Conservation (phyloP, 352 stramenopile genomes). For the Phytopythium helicoides region DNA sequence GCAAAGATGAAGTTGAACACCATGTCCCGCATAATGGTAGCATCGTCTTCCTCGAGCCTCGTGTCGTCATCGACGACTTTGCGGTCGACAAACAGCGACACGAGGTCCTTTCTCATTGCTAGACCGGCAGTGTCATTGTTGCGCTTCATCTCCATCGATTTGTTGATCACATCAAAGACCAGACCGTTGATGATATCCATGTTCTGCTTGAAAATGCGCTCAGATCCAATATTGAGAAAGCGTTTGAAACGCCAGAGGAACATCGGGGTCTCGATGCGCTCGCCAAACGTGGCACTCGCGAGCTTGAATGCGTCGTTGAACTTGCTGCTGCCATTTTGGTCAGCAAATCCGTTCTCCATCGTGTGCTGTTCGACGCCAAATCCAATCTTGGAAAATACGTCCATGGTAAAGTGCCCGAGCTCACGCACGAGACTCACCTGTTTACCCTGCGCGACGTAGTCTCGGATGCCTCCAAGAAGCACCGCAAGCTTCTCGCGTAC, state of each 20-base stretch:
- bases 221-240: constrained; percentile 31
- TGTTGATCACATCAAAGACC: constrained; percentile 45
- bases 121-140: constrained; percentile 24
- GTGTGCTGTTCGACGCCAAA: constrained; percentile 16
- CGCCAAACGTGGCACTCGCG: constrained; percentile 3
- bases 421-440: constrained; percentile 11
- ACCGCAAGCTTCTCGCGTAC: constrained; percentile 14
- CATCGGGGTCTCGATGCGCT: constrained; percentile 30
- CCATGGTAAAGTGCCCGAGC: constrained; percentile 21
- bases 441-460: constrained; percentile 2
- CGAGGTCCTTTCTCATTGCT: constrained; percentile 46
- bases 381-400: constrained; percentile 19
- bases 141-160: constrained; percentile 38
- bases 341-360: constrained; percentile 9
- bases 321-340: constrained; percentile 4
- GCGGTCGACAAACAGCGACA: constrained; percentile 40
- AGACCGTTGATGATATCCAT: constrained; percentile 39
- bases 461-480: constrained; percentile 5
- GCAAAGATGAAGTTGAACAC: constrained; percentile 74
- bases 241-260: constrained; percentile 38
- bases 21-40: constrained; percentile 64
- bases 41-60: constrained; percentile 22
- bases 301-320: constrained; percentile 16
- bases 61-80: constrained; percentile 23
- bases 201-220: constrained; percentile 38